Base-by-base conservation (phyloP, 176 grass and related monocot genomes). In the Triticum dicoccoides region DNA sequence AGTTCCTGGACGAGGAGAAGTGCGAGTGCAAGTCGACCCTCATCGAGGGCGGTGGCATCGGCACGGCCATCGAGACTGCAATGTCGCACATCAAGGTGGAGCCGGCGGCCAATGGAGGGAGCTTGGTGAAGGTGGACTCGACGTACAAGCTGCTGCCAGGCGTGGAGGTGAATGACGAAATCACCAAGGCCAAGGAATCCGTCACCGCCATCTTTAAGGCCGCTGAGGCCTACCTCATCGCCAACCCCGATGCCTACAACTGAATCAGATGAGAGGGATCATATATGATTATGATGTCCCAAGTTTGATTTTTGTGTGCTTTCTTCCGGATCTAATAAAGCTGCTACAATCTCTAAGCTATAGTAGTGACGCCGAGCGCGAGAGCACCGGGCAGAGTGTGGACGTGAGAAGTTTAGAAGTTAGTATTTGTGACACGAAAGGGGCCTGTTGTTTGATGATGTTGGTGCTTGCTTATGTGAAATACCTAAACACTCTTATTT, bases 21-120 rank as follows among this genome's bases (percentile, higher is more conserved):
- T 91, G 69, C 27, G 92, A 97, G 86, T 73, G 21, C 88, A 94
- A 90, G 70, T 71, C 82, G 8, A 85, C 85, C 15, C 73, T 92
- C 7, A 3, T 92, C 9, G 90, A 94, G 87, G 94, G 94, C 15
- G 90, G 94, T 5, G 87, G 80, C 37, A 69, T 97, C 38, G 92
- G 90, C 23, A 42, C 65, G 3, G 63, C 61, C 8, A 49, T 91
- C 37, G 88, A 92, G 72, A 80, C 90, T 0, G 80, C 83, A n/a
- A 73, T 80, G 0, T 79, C 89, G 9, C 88, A 92, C 84, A 85
- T 94, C 80, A 92, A 89, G 83, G 68, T 97, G 5, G 88, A 97
- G 77, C 71, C 92, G 0, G 79, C 61, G 11, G 75, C 67, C 78
- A 34, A 34, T 37, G 91, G 87, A 30, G 94, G 94, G 0, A 76